phyloP scores from a whole-genome alignment of 371 early-diverging fungal species.

The Syncephalis plumigaleata region DNA sequence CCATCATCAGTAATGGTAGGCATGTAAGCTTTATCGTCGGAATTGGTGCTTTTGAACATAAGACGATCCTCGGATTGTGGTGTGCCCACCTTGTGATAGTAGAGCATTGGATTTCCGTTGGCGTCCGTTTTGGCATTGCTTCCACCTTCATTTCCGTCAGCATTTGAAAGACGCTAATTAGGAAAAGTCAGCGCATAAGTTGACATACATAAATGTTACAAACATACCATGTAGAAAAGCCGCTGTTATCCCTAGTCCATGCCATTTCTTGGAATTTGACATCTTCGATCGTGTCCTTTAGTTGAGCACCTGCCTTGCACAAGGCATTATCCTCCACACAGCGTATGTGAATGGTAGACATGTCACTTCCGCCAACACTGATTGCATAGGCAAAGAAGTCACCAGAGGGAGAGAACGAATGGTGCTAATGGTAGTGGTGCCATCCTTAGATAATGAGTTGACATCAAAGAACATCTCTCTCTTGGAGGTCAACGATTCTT shows the following conservation, averaged over 20 bases:
- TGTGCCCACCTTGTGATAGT: slow-evolving; percentile 30
- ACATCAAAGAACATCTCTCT: slow-evolving; percentile 25
- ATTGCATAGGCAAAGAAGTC: slow-evolving; percentile 15
- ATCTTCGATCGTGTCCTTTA: slow-evolving; percentile 18
- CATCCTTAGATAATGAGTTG: slow-evolving; percentile 14
- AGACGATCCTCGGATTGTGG: slow-evolving; percentile 23
- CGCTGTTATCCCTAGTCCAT: slow-evolving; percentile 40
- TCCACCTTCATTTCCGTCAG: slow-evolving; percentile 22
- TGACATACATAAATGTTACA: slow-evolving; percentile 1
- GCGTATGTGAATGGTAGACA: slow-evolving; percentile 32
- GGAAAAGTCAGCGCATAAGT: neutral
- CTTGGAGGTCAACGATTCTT: slow-evolving; percentile 11
- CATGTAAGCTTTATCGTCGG: slow-evolving; percentile 17
- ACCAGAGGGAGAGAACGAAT: slow-evolving; percentile 31
- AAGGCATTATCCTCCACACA: slow-evolving; percentile 6
- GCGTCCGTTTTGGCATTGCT: slow-evolving; percentile 27
- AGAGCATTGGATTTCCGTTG: slow-evolving; percentile 21
- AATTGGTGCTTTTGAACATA: slow-evolving; percentile 24
- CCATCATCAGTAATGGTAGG: slow-evolving; percentile 26
- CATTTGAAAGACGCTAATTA: neutral
- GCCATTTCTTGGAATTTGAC: slow-evolving; percentile 29
- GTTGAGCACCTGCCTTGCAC: too few relatives aligned
- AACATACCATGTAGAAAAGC: slow-evolving; percentile 37
- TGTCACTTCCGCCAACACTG: slow-evolving; percentile 35
- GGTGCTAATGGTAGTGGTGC: slow-evolving; percentile 15